Percentiles rank a stretch among this genome's conserved stretches.
Evolutionary conservation across 2,329 filamentous ascomycete species (phyloP).

Genomic region (Penicillium sumatraense): DNA sequence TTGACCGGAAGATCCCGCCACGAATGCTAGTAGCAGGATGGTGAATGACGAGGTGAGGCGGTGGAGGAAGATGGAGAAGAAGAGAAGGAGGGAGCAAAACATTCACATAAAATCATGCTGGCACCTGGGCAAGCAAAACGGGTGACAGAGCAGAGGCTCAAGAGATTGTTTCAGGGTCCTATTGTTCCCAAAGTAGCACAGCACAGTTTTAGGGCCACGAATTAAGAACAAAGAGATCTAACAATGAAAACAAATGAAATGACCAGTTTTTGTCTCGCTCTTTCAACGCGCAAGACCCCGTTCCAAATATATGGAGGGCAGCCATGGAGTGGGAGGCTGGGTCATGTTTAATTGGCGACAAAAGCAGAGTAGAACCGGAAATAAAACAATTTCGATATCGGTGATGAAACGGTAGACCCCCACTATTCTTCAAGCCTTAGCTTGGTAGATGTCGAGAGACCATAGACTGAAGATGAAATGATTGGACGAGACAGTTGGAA

Average conservation of each 20-base stretch:
- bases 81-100: background rate
- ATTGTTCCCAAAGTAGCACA: slow-evolving; percentile 5
- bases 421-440: slow-evolving; percentile 7
- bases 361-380: slow-evolving; percentile 8
- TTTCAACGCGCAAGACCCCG: slow-evolving; percentile 4
- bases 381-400: slow-evolving; percentile 1
- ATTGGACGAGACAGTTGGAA: slow-evolving; percentile 20
- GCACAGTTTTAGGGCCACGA: background rate
- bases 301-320: slow-evolving; percentile 20
- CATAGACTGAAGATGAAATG: slow-evolving; percentile 7
- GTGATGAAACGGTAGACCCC: slow-evolving; percentile 17
- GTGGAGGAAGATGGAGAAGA: background rate
- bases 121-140: slow-evolving; percentile 11
- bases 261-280: background rate
- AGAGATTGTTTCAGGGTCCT: slow-evolving; percentile 11
- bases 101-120: slow-evolving; percentile 15
- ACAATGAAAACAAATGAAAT: slow-evolving; percentile 5
- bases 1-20: background rate
- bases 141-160: slow-evolving; percentile 5
- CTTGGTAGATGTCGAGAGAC: slow-evolving; percentile 5
- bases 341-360: slow-evolving; percentile 18
- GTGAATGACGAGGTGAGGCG: slow-evolving; percentile 7
- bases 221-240: slow-evolving; percentile 2
- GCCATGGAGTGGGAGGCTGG: slow-evolving; percentile 1
- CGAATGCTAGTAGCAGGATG: background rate